Evolutionary conservation across 768 basidiomycete genomes (phyloP), one percentile per base, ranked within the genome.

Genomic region (Lactarius sanguifluus): DNA sequence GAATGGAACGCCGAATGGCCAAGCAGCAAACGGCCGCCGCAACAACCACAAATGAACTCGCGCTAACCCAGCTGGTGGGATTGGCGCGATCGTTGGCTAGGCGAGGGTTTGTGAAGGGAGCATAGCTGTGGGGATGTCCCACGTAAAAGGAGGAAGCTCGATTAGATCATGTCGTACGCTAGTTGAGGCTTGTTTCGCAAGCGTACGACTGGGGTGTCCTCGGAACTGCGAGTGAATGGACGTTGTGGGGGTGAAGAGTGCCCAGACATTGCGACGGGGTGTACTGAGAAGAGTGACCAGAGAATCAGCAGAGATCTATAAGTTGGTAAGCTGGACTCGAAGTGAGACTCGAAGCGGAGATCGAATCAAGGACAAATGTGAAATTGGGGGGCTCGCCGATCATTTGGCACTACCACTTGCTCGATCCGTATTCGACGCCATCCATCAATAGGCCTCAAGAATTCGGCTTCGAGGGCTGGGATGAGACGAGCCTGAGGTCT

Each of bases 1-100:
- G 16, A 66, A 62, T 25, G 61, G 61, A n/a, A 36, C 13, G n/a
- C 25, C 62, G 15, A 67, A 59, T 28, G 58, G 34, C 36, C 62
- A 59, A 34, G 13, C 57, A 59, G n/a, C n/a, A n/a, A n/a, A 64
- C 34, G 25, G 10, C 58, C 62, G 36, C 28, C 52, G 9, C 23
- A 55, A 38, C n/a, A 23, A 59, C 36, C 36, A 38, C n/a, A 69
- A 58, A 59, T 70, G 34, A 63, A 18, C 5, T 52, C 56, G 32
- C 25, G 7, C 28, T 2, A 13, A 57, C 20, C 32, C 52, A 25
- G 52, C 41, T 18, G 25, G 30, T 55, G 2, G 30, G 9, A 50
- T 54, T 25, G 28, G 54, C 28, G 32, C 30, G 13, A 28, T 1
- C n/a, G 16, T 28, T 28, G 12, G 59, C 50, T 55, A 43, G 58